Evolutionary conservation across 768 basidiomycete species (phyloP), one percentile per base, ranked within the genome.

Genomic region (Leccinum fibrillosum): DNA sequence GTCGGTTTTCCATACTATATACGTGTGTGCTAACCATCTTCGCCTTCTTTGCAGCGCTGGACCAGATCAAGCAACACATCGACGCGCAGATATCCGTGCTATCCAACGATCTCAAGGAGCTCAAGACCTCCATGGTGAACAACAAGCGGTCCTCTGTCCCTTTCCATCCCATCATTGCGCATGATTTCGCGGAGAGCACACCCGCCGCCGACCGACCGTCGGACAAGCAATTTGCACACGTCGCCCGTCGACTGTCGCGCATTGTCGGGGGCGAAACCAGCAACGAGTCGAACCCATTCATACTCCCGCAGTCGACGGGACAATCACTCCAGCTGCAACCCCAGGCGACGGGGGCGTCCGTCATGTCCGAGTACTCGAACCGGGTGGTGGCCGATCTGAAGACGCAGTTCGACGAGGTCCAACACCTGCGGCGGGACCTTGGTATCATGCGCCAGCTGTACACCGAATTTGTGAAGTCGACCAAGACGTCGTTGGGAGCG

Each of bases 361-460:
- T 85, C 53, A 71, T 84, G 68, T 88, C 88, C 12, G 87, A 91
- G 51, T 86, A 89, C 67, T 19, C 19, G 19, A 78, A 69, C 42
- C 86, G 89, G 1, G 84, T 94, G 47, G 88, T 92, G 12, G 76
- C 77, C 9, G 92, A 96, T 67, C 81, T 98, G 58, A 90, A 91
- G 72, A 89, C 87, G 3, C 95, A 98, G 69, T 94, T 94, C 68
- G 92, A 96, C 72, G 94, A 97, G 67, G 89, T 98, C 13, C 94
- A 95, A 70, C 91, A 92, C 66, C 80, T 99, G 19, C 89, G 96
- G 12, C 86, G 95, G 1, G 97, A 98, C 68, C 79, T 99, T 8
- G 94, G 91, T 0, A 82, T 92, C 66, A 92, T 97, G 86, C 85
- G 94, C 3, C 96, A 98, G 75, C 77, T 97, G 26, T 98, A 99